Evolutionary conservation across 352 stramenopile species (phyloP).

Genomic region (Phytophthora citricola): DNA sequence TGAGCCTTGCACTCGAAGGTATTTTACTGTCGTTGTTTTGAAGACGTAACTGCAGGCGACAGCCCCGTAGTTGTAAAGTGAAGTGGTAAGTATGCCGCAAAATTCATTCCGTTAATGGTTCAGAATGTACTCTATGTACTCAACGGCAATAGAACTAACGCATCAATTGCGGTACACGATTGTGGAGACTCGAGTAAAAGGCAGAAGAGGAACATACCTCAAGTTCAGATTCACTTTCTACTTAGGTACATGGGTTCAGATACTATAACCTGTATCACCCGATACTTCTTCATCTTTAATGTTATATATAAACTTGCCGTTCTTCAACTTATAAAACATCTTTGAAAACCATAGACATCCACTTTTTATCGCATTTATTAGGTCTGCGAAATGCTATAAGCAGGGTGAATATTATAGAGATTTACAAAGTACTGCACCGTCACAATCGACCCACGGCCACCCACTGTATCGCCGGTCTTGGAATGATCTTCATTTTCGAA

Average conservation of each 20-base stretch:
- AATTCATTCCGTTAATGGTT: slow-evolving; percentile 4
- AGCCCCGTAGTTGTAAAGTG: not conserved
- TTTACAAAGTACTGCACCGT: not conserved
- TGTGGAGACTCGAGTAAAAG: not conserved
- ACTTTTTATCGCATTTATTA: too few species aligned
- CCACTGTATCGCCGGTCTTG: too few species aligned
- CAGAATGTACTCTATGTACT: slow-evolving; percentile 3
- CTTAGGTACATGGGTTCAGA: slow-evolving; percentile 18
- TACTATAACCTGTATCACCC: not conserved
- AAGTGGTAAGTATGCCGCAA: not conserved
- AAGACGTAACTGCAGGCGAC: too few species aligned
- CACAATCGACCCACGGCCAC: not conserved
- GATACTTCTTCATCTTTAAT: too few species aligned
- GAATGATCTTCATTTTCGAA: slow-evolving; percentile 12
- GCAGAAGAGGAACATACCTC: slow-evolving; percentile 1
- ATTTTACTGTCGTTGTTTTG: not conserved
- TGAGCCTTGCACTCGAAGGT: not conserved
- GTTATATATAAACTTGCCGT: too few species aligned
- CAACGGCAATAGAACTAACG: not conserved
- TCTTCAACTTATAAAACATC: too few species aligned
- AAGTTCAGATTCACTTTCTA: slow-evolving; percentile 13
- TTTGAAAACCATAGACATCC: too few species aligned
- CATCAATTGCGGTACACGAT: not conserved
- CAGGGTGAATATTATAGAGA: not conserved
- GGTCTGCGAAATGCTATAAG: too few species aligned